Base-by-base conservation (phyloP, 2,329 filamentous ascomycete genomes). In the Byssothecium circinans region DNA sequence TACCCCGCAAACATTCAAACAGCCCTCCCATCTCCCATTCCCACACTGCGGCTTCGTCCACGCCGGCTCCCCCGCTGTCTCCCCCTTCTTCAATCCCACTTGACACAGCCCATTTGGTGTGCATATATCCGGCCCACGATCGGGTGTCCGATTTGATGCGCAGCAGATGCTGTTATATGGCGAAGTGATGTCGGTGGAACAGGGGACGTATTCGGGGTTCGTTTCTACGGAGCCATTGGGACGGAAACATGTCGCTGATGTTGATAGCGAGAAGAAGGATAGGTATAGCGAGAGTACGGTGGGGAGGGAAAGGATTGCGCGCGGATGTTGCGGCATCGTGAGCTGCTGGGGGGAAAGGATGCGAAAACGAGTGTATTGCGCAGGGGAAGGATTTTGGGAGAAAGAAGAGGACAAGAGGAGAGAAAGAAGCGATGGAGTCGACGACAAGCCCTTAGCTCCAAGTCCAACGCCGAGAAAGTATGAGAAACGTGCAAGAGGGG, bases 51-150 rank as follows among this genome's bases (percentile, higher is more conserved):
- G 43, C 29, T 50, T 50, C 29, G 39, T 46, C 27, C 38, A 50
- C 33, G 30, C 34, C 2, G 42, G 22, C 8, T 43, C 42, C 18
- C n/a, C 15, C 11, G 22, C 18, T 27, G 18, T 36, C 15, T 35
- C 27, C 12, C 39, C 43, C 43, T 46, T 43, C 43, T 43, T 46
- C 43, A n/a, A 15, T 10, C 47, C 47, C 15, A 43, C 43, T 29
- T 50, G 43, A 25, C 47, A 50, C 27, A 50, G 25, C 10, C 47
- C 47, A 40, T 50, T 50, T 17, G 47, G 47, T 15, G 35, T 34
- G 20, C 47, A 50, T 12, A 46, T 46, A 50, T 50, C 47, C n/a
- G 43, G 33, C 5, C 43, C 47, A 14, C 38, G 38, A 10, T 41
- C 38, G 10, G 14, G 14, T 2, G 38, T 15, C 12, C 38, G 38